Base-by-base conservation (phyloP, 176 grass and related monocot species). In the Rhynchospora breviuscula region DNA sequence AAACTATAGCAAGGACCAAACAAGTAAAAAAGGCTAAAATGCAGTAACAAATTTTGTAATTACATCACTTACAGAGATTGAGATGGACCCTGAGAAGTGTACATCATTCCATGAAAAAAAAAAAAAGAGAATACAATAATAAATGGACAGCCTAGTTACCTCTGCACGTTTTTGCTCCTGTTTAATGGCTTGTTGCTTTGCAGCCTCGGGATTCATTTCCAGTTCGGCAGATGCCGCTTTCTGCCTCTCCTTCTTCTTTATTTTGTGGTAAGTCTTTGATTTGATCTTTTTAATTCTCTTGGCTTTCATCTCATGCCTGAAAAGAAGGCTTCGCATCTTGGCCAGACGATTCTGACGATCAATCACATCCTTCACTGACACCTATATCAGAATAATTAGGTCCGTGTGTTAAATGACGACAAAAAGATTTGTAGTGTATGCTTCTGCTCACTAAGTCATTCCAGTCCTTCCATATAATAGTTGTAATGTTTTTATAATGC, bases 321-420 rank as follows among this genome's bases (percentile, higher is more conserved):
- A 99, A 68, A 99, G 88, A 91, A 99, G 93, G 86, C 91, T 99
- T n/a, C 96, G 85, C 91, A 99, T 99, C 85, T 95, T 99, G 60
- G 93, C 96, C 81, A 99, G 93, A 60, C 83, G 88, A 78, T 93
- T 90, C 73, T 95, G 91, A 67, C 53, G 93, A 17, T 93, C 88
- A 86, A 79, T 93, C 47, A 90, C 91, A 90, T 99, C 93, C 59
- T 99, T 86, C 9, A 86, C 61, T 66, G 89, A 92, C 60, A 99
- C 73, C 96, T 99, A 83, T 53, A 87, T 21, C 79, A 83, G 61
- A 58, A 85, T 79, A 59, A 92, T 31, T 77, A 7, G 23, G 13
- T 12, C 47, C 23, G 54, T 56, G 6, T 18, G 13, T 26, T 17
- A 31, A 75, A 56, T 8, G 12, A 56, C 17, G 29, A 77, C 21